Conservation (phyloP, 1,139 yeast genomes). For the Yamadazyma aaseri region DNA sequence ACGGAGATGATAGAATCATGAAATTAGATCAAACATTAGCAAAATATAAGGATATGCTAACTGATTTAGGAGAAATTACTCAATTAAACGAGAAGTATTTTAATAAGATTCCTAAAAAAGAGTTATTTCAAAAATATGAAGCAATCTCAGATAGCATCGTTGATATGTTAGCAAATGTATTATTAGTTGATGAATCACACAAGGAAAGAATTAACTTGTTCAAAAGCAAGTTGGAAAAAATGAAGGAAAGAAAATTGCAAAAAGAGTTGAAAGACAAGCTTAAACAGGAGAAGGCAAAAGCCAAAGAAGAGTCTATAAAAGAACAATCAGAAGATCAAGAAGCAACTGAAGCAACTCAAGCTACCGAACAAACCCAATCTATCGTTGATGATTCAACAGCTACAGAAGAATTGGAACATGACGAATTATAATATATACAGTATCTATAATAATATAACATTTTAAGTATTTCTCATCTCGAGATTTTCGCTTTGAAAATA, state of each 20-base stretch:
- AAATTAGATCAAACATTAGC: conserved; percentile 34
- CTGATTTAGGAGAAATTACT: conserved; percentile 24
- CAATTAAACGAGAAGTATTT: conserved; percentile 22
- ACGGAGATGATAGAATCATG: conserved; percentile 37
- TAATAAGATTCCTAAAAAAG: conserved; percentile 27
- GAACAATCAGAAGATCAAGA: conserved; percentile 17
- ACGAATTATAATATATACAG: conserved; percentile 6
- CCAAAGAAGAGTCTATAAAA: conserved; percentile 14
- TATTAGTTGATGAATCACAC: conserved; percentile 38
- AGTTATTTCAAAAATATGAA: conserved; percentile 35
- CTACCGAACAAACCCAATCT: conserved; percentile 1
- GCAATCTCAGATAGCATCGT: conserved; percentile 32
- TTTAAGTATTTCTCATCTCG: background rate
- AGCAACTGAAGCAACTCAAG: conserved; percentile 20
- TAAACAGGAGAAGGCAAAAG: conserved; percentile 22
- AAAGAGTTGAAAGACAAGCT: conserved; percentile 35
- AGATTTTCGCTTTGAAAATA: conserved; percentile 1
- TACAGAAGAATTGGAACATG: conserved; percentile 9
- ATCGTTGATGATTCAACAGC: conserved; percentile 3
- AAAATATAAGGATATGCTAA: conserved; percentile 34
- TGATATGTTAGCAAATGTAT: conserved; percentile 32
- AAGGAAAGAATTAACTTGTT: conserved; percentile 38
- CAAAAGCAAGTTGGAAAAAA: conserved; percentile 31
- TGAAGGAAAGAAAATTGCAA: conserved; percentile 35
- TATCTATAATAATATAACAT: background rate